These are phyloP conservation scores for Jackrogersella minutella DNA, from an alignment of 495 filamentous ascomycete species.

Conservation along the genomic window DNA sequence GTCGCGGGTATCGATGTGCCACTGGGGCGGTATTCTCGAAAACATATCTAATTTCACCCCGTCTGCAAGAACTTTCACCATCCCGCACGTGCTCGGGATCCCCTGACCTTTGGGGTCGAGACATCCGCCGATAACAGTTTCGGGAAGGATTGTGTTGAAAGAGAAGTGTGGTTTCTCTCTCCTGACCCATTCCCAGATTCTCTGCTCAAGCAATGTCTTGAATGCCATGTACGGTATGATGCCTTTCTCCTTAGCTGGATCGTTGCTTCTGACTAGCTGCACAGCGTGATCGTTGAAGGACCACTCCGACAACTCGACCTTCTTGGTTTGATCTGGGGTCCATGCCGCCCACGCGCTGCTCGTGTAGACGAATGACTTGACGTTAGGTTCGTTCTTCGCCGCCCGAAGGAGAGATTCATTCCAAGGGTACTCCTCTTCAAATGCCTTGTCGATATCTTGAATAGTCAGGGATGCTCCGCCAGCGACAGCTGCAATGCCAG, in stretches of 20 bases:
- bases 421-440: conserved; percentile 42
- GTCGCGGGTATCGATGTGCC: conserved; percentile 46
- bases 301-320: conserved; percentile 34
- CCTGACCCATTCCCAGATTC: conserved; percentile 49
- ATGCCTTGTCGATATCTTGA: conserved; percentile 36
- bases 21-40: conserved; percentile 42
- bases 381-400: conserved; percentile 24
- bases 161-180: conserved; percentile 40
- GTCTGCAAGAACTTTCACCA: conserved; percentile 46
- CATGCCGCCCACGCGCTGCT: conserved; percentile 46
- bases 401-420: conserved; percentile 42
- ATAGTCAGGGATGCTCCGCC: conserved; percentile 30
- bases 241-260: conserved; percentile 28
- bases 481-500: conserved; percentile 41
- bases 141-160: conserved; percentile 47
- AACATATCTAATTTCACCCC: conserved; percentile 35
- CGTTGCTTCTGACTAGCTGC: conserved; percentile 30
- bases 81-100: conserved; percentile 43
- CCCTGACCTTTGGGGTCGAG: conserved; percentile 43
- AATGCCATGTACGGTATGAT: conserved; percentile 49
- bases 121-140: conserved; percentile 46
- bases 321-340: conserved; percentile 40
- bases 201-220: conserved; percentile 46
- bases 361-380: conserved; percentile 45
- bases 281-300: conserved; percentile 47